Base-by-base conservation (phyloP, 352 stramenopile species). In the Pythium monospermum region DNA sequence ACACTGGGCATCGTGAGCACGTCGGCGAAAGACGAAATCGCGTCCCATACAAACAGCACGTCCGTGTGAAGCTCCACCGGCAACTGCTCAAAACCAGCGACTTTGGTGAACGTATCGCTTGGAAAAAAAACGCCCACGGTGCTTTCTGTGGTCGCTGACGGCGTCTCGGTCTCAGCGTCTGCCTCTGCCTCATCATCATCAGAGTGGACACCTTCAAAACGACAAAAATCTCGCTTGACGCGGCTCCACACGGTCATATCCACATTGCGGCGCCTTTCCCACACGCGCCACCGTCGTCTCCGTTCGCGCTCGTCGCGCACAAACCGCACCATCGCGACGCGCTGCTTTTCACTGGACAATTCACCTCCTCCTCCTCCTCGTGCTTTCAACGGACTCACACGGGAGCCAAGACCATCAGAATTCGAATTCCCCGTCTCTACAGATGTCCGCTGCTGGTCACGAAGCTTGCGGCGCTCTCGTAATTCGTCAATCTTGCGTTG, bases 31-130 rank as follows among this genome's bases (percentile, higher is more conserved):
- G 75, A 86, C 11, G 77, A 83, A 36, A 91, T 66, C 18, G 83
- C 77, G 52, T 91, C 80, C 80, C 80, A 91, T 11, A 82, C 66
- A 44, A 87, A 91, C 11, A 91, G 52, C 42, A 91, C 49, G 59
- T 91, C 80, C 11, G 48, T 43, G 23, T 77, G 73, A 43, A 61
- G 51, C 53, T 80, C 73, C 3, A 21, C 21, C 12, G 76, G 75
- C 12, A 88, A 35, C 10, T 59, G 15, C 2, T 69, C 53, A 12
- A 91, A 46, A 41, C 80, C 76, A 18, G 44, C 43, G 6, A 69
- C 59, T 37, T 57, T 27, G 23, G 47, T 72, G 7, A 81, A 50
- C 2, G 69, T 42, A 26, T 73, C 62, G 1, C n/a, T n/a, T n/a
- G n/a, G n/a, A n/a, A n/a, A n/a, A n/a, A n/a, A n/a, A n/a, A n/a